Conservation (phyloP, 192 early-diverging fungal species). For the Coemansia nantahalensis region DNA sequence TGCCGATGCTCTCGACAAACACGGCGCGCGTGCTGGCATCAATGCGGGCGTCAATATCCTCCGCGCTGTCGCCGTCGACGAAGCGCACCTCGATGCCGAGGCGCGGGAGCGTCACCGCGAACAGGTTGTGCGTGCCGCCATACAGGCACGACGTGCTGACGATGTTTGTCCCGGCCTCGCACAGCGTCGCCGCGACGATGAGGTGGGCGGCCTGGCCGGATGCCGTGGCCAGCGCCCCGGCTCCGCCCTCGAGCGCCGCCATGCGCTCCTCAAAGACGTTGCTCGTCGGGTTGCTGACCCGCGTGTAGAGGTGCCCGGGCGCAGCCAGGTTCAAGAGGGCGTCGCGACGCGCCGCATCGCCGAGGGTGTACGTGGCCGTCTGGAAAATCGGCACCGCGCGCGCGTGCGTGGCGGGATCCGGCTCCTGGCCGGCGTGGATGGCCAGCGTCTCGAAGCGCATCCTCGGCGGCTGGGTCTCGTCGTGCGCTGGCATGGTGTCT, state of each 20-base stretch:
- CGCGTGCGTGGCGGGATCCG: constrained; percentile 67
- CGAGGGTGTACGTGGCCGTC: constrained; percentile 82
- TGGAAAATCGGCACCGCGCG: constrained; percentile 92
- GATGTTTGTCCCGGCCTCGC: constrained; percentile 84
- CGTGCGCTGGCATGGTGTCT: too few species aligned
- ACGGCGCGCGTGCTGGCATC: constrained; percentile 90
- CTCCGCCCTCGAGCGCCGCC: constrained; percentile 87
- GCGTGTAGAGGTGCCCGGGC: constrained; percentile 84
- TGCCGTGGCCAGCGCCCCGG: constrained; percentile 67
- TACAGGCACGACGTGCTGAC: constrained; percentile 74
- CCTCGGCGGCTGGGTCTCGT: neutral
- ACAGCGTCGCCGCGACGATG: constrained; percentile 73
- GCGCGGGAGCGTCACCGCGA: constrained; percentile 81
- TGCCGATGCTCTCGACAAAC: constrained; percentile 89
- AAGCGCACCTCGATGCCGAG: constrained; percentile 83
- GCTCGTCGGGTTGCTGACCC: constrained; percentile 81
- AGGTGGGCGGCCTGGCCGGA: constrained; percentile 89
- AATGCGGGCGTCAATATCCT: constrained; percentile 74
- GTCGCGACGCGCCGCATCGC: constrained; percentile 75
- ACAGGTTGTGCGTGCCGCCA: constrained; percentile 78
- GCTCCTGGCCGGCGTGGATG: constrained; percentile 80
- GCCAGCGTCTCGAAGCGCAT: constrained; percentile 83
- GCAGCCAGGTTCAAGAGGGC: constrained; percentile 73
- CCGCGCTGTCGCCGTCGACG: constrained; percentile 66
- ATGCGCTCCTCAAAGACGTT: constrained; percentile 91